phyloP scores from a whole-genome alignment of 2,329 filamentous ascomycete species.

The Byssochlamys sp. region DNA sequence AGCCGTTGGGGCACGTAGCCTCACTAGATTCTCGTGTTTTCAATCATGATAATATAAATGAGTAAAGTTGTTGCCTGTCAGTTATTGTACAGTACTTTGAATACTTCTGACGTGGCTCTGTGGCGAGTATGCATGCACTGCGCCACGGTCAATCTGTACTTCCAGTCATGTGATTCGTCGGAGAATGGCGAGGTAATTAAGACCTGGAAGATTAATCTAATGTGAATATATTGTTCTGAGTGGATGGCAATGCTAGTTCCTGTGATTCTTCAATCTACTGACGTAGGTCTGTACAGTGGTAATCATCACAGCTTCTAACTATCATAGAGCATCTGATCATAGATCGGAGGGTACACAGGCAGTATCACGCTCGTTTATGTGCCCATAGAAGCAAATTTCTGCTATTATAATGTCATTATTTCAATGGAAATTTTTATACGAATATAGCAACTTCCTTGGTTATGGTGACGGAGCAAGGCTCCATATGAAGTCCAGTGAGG shows the following conservation, averaged over 20 bases:
- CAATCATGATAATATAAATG: neutral
- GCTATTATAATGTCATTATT: too few relatives aligned
- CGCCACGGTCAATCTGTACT: neutral
- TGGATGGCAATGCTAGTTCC: too few relatives aligned
- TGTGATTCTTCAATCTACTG: too few relatives aligned
- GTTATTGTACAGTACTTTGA: neutral
- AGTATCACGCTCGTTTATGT: too few relatives aligned
- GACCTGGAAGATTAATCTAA: too few relatives aligned
- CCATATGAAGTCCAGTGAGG: neutral
- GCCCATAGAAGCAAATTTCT: too few relatives aligned
- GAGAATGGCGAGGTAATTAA: neutral
- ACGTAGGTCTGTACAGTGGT: too few relatives aligned
- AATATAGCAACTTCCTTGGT: neutral
- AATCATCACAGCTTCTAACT: too few relatives aligned
- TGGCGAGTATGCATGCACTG: neutral
- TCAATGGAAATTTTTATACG: too few relatives aligned
- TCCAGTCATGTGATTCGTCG: neutral
- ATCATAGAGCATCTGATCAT: too few relatives aligned
- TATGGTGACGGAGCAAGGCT: neutral
- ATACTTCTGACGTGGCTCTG: neutral
- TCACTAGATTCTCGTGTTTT: neutral
- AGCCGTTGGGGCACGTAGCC: neutral
- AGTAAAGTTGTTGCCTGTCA: neutral
- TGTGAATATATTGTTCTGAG: too few relatives aligned
- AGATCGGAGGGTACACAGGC: too few relatives aligned